A percentile compares a stretch with the other conserved stretches of the same genome.
Evolutionary conservation across 2,329 filamentous ascomycete genomes (phyloP).

Genomic region (Colletotrichum lini): DNA sequence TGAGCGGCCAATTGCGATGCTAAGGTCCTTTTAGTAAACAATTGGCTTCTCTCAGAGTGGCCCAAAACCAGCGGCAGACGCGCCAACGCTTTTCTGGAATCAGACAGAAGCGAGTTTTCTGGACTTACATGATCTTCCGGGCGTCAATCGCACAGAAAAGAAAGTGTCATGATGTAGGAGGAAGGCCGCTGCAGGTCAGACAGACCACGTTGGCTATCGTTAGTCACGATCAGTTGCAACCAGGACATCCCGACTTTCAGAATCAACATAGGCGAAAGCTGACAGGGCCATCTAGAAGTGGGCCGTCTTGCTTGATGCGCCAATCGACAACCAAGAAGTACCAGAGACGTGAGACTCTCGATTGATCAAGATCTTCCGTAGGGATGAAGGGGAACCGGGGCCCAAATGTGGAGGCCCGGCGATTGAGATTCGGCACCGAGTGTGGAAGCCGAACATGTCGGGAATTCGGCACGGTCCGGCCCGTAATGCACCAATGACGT

Average conservation of each 20-base stretch:
- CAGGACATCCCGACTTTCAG: neutral
- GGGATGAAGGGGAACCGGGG: too few relatives aligned
- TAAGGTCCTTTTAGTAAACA: too few relatives aligned
- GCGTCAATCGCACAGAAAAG: neutral
- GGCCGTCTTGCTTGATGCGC: neutral
- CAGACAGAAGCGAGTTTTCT: too few relatives aligned
- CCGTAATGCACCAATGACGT: constrained; percentile 16
- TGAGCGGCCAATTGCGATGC: neutral
- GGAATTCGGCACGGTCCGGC: constrained; percentile 20
- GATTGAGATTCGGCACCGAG: constrained; percentile 20
- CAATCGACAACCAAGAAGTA: neutral
- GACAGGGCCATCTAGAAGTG: neutral
- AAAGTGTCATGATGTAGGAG: neutral
- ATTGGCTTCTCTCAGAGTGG: too few relatives aligned
- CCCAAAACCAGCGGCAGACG: too few relatives aligned
- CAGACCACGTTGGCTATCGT: neutral
- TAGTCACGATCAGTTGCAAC: neutral
- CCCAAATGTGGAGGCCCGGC: constrained; percentile 19
- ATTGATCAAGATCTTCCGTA: neutral
- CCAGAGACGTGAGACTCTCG: neutral
- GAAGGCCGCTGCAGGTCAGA: neutral
- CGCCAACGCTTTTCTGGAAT: too few relatives aligned
- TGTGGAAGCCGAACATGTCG: constrained; percentile 21
- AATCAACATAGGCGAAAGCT: neutral
- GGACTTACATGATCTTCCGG: too few relatives aligned